These are phyloP conservation scores for Arctostaphylos glauca DNA, from an alignment of 148 eudicot species.

Conservation along the genomic window DNA sequence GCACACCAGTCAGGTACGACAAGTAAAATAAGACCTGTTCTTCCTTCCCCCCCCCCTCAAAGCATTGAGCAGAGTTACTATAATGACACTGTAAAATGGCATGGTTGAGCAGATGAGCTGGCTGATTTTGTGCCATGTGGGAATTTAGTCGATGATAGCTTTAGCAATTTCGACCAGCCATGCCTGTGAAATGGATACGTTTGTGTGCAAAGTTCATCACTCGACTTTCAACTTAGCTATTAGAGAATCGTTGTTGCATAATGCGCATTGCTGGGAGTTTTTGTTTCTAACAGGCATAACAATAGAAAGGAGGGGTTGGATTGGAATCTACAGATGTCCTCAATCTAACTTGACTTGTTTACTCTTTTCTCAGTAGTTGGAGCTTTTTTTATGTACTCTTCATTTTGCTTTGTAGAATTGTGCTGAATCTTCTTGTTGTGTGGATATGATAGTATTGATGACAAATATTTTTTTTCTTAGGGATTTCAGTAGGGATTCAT, in stretches of 20 bases:
- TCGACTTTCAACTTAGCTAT: background rate
- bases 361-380: background rate
- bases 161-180: background rate
- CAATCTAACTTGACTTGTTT: background rate
- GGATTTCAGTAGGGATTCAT: background rate
- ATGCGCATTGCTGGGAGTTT: background rate
- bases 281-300: background rate
- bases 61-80: background rate
- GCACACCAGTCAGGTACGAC: slow-evolving; percentile 74
- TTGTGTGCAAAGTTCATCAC: background rate
- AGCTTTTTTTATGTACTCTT: slow-evolving; percentile 8
- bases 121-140: background rate
- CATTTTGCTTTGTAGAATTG: background rate
- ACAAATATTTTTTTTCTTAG: background rate
- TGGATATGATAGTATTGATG: background rate
- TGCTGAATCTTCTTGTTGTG: background rate
- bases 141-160: background rate
- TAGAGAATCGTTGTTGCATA: slow-evolving; percentile 1
- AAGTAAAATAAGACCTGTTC: background rate
- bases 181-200: background rate
- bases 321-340: no score
- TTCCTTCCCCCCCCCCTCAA: background rate
- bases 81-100: background rate
- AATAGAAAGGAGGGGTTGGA: no score
- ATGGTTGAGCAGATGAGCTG: background rate